phyloP scores from a whole-genome alignment of 768 basidiomycete species.

The Mycena indigotica region DNA sequence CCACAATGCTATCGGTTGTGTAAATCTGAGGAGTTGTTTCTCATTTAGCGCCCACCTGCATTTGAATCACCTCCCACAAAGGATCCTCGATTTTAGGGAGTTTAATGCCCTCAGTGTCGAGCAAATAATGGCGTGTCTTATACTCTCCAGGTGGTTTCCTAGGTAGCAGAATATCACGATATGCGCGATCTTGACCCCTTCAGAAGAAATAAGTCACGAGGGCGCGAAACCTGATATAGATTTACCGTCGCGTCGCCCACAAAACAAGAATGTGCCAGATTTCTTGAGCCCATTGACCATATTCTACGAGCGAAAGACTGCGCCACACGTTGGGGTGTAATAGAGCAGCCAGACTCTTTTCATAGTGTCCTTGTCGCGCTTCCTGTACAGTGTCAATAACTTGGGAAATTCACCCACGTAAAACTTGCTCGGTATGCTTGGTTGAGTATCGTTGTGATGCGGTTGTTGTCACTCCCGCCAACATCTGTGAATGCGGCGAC shows the following conservation, averaged over 20 bases:
- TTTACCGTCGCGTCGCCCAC: slow-evolving; percentile 68
- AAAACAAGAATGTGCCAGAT: slow-evolving; percentile 78
- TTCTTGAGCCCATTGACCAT: slow-evolving; percentile 71
- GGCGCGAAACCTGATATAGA: slow-evolving; percentile 3
- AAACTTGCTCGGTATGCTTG: slow-evolving; percentile 62
- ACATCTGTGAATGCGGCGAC: slow-evolving; percentile 66
- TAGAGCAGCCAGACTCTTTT: slow-evolving; percentile 60
- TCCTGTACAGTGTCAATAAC: slow-evolving; percentile 38
- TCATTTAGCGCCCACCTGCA: slow-evolving; percentile 42
- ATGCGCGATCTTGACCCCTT: slow-evolving; percentile 68
- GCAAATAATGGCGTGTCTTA: slow-evolving; percentile 59
- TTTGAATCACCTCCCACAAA: slow-evolving; percentile 47
- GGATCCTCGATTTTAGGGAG: slow-evolving; percentile 45
- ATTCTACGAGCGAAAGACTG: slow-evolving; percentile 63
- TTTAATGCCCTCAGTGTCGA: slow-evolving; percentile 42
- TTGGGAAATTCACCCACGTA: not conserved
- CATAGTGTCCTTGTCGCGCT: slow-evolving; percentile 70
- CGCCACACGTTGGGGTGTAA: slow-evolving; percentile 73
- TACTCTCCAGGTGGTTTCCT: slow-evolving; percentile 59
- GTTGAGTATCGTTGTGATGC: slow-evolving; percentile 63
- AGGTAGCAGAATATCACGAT: slow-evolving; percentile 64
- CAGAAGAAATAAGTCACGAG: slow-evolving; percentile 1
- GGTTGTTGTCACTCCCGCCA: slow-evolving; percentile 61
- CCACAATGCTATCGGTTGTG: slow-evolving; percentile 52
- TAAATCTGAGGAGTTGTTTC: not conserved